Conservation (phyloP, 108 stramenopile genomes). For the Poteriospumella lacustris region DNA sequence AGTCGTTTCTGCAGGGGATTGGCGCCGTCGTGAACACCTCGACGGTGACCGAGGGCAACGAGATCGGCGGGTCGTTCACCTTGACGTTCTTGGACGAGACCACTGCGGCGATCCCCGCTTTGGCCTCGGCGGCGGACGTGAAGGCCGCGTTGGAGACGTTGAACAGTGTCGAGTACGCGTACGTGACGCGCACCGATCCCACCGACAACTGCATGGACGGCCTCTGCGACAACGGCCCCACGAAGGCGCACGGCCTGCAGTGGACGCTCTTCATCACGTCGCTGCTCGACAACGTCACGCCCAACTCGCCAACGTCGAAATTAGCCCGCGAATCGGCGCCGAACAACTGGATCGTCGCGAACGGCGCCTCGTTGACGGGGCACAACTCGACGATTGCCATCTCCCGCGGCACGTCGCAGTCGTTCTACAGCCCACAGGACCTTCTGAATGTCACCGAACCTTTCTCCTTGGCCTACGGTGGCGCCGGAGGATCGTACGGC, state of each 20-base stretch:
- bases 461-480: conserved; percentile 61
- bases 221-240: conserved; percentile 45
- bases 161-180: conserved; percentile 27
- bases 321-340: conserved; percentile 26
- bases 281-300: conserved; percentile 52
- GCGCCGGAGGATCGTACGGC: conserved; percentile 58
- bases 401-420: neutral
- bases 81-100: conserved; percentile 54
- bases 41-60: conserved; percentile 58
- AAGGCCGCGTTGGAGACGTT: conserved; percentile 20
- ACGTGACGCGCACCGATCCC: conserved; percentile 16
- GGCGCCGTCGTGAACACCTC: conserved; percentile 49
- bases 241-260: conserved; percentile 46
- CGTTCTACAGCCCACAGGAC: neutral
- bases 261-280: conserved; percentile 58
- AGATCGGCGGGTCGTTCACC: conserved; percentile 60
- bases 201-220: conserved; percentile 31
- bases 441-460: conserved; percentile 25
- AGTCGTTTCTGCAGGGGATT: conserved; percentile 52
- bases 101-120: conserved; percentile 31
- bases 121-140: conserved; percentile 32
- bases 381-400: neutral
- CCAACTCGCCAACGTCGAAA: conserved; percentile 51
- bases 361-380: conserved; percentile 13
- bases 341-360: neutral